Base-by-base conservation (phyloP, 768 basidiomycete species). In the Fomitopsis pulvina region DNA sequence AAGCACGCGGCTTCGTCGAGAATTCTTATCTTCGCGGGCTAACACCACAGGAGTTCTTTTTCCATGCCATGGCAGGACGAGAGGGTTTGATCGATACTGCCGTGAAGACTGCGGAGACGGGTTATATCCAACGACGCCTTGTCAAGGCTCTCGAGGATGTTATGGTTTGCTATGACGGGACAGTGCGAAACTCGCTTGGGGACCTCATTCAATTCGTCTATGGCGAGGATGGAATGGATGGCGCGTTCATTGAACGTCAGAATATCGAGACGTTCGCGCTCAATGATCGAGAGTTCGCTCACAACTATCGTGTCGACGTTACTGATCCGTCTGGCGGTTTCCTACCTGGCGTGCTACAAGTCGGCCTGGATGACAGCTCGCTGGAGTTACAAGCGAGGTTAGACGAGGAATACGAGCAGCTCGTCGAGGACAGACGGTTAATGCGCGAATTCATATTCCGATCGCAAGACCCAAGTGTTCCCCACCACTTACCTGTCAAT, bases 31-130 rank as follows among this genome's bases (percentile, higher is more conserved):
- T 98, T 28, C 87, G 94, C 50, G 94, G 96, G 22, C 66, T 99
- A 52, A 98, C 94, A 2, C 95, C 96, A 0, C 93, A 97, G 56
- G 96, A 99, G 64, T 99, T 92, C 76, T 98, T 98, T 78, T 98
- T 99, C 83, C 96, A 99, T 67, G 96, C 96, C 50, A 98, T 98
- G 95, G 95, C 95, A 60, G 95, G 96, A 68, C 90, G 96, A 58
- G 96, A 98, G 69, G 96, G 96, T 75, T 70, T 99, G 47, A 97
- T 98, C 61, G 96, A 99, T 76, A 98, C 96, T 3, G 96, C 96
- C 34, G 94, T 99, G 66, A 99, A 99, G 75, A 99, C 96, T 3
- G 96, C 96, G 41, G 96, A 99, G 70, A 98, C 96, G 0, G 96
- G 96, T 57, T 98, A 98, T 66, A 99, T 98, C 60, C 96, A 99